A percentile compares a stretch with the other conserved stretches of the same genome.
Evolutionary conservation across 169 alveolate species (phyloP).

Genomic region (Cytauxzoon felis): DNA sequence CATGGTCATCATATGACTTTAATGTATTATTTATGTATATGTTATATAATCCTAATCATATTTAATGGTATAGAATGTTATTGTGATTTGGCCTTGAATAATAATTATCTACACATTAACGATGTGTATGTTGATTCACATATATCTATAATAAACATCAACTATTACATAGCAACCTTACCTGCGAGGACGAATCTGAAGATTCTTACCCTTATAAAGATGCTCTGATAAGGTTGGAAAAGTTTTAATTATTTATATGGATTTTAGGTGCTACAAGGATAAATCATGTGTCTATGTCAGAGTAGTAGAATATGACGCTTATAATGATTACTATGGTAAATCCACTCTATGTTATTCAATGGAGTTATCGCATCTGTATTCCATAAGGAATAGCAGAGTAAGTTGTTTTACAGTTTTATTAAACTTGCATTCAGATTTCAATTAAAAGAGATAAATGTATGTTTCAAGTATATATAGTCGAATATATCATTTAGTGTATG

Average conservation of each 20-base stretch:
- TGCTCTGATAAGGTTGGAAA: constrained; percentile 29
- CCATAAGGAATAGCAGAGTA: constrained; percentile 35
- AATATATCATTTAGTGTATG: background rate
- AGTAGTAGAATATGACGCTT: constrained; percentile 49
- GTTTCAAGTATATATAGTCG: background rate
- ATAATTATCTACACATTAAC: constrained; percentile 40
- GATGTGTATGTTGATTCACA: constrained; percentile 35
- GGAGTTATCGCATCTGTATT: background rate
- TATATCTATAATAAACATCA: background rate
- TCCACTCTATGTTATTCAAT: constrained; percentile 48
- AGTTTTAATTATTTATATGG: too few relatives aligned
- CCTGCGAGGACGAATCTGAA: constrained; percentile 16
- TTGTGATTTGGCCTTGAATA: constrained; percentile 17
- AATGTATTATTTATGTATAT: background rate
- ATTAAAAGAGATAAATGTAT: constrained; percentile 31
- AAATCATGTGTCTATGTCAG: constrained; percentile 32
- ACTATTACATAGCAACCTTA: constrained; percentile 43
- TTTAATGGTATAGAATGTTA: background rate
- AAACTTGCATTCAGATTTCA: constrained; percentile 20
- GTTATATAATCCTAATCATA: background rate
- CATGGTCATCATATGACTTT: background rate
- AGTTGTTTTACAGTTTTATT: background rate
- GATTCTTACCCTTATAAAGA: constrained; percentile 27
- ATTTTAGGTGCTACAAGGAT: constrained; percentile 42
- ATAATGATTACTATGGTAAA: constrained; percentile 22